Base-by-base conservation (phyloP, 108 stramenopile species). In the Cyclotella cryptica region DNA sequence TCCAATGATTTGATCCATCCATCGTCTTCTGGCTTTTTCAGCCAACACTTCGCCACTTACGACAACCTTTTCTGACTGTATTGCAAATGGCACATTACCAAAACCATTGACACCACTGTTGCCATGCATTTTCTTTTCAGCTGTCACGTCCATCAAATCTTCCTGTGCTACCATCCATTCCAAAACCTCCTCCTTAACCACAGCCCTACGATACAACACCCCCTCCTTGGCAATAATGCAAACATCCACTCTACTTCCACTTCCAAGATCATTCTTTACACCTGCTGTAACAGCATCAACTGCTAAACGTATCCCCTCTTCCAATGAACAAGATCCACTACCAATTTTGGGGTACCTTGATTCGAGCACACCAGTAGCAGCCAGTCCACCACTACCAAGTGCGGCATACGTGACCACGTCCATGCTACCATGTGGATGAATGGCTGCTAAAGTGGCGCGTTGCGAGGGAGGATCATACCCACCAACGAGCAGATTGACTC, bases 351-450 rank as follows among this genome's bases (percentile, higher is more conserved):
- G 64, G 67, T 90, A 90, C 19, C 86, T 71, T 14, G 84, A 66
- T 79, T 95, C 94, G 72, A 95, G 65, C 18, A 95, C 88, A 4
- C 81, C 85, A 75, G 87, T 93, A 59, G 92, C 94, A 49, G 94
- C 92, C 62, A 92, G 65, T 29, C 94, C 94, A 52, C 94, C 94
- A 53, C 89, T 90, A 27, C 94, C 94, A 66, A 95, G 70, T 7
- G 94, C 94, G 9, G 91, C 75, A 80, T 88, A 93, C 0, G 91
- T 88, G 21, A 93, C 79, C 42, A 84, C 71, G 74, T 95, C 94
- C 78, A 92, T 81, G 69, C 83, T 87, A 1, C 94, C 94, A 77
- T 92, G 94, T 15, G 90, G 92, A 88, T 95, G 94, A 35, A 95
- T 74, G 15, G 91, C 88, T 12, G 88, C 86, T 19, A 95, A 61